phyloP scores from a whole-genome alignment of 2,329 filamentous ascomycete genomes.

The Gaeumannomyces sp. region DNA sequence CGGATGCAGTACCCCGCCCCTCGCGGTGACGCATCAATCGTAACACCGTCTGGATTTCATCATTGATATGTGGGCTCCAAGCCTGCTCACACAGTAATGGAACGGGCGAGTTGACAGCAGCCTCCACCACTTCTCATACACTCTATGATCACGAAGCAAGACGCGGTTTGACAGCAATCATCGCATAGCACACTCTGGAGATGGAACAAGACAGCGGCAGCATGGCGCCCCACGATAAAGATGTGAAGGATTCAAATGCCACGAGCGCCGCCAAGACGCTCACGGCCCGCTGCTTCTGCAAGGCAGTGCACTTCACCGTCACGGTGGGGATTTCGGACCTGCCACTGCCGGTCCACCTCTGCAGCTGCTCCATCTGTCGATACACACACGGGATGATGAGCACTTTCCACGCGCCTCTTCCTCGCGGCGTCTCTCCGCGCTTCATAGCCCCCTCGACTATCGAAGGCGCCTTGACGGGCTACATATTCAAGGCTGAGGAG shows the following conservation, averaged over 20 bases:
- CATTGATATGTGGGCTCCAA: no score
- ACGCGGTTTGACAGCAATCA: no score
- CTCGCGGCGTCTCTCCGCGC: slow-evolving; percentile 26
- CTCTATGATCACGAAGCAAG: no score
- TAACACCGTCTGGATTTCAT: no score
- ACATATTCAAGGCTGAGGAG: slow-evolving; percentile 20
- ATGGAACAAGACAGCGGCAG: no score
- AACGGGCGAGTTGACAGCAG: no score
- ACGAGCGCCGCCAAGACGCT: slow-evolving; percentile 25
- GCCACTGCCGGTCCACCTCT: slow-evolving; percentile 36
- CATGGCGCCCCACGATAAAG: no score
- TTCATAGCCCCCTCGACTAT: slow-evolving; percentile 35
- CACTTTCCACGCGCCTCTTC: slow-evolving; percentile 34
- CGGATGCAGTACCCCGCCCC: no score
- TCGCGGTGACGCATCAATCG: no score
- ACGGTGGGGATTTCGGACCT: slow-evolving; percentile 31
- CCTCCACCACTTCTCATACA: no score
- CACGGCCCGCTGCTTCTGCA: slow-evolving; percentile 39
- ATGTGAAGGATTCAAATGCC: neutral
- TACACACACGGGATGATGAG: slow-evolving; percentile 34
- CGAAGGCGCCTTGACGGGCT: slow-evolving; percentile 28
- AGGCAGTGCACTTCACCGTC: slow-evolving; percentile 35
- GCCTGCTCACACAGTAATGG: no score
- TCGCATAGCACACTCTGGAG: no score
- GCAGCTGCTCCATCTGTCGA: slow-evolving; percentile 40